These are phyloP conservation scores for Pleurotus sapidus DNA, from an alignment of 768 basidiomycete species.

Conservation along the genomic window DNA sequence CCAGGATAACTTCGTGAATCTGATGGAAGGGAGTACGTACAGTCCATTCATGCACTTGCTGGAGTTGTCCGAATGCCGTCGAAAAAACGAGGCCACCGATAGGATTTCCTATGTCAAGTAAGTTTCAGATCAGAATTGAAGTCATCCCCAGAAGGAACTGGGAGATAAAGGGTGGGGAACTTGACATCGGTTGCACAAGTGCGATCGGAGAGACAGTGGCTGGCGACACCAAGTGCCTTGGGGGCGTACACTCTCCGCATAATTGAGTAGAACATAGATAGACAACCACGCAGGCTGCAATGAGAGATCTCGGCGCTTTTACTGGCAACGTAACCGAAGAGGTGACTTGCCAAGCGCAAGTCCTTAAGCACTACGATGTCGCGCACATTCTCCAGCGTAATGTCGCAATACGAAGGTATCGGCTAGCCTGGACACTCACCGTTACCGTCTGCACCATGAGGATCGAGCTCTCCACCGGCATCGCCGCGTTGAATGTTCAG, in stretches of 20 bases:
- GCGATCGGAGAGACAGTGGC: no score
- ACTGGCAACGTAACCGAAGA: no score
- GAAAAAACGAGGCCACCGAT: constrained; percentile 75
- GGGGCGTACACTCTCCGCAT: no score
- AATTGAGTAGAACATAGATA: no score
- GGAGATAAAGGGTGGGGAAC: neutral
- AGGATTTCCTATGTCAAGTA: constrained; percentile 40
- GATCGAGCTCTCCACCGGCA: constrained; percentile 55
- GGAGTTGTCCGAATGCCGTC: constrained; percentile 53
- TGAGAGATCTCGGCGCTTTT: no score
- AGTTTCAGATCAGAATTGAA: neutral
- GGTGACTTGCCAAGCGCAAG: no score
- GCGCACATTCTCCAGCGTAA: no score
- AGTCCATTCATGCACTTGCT: constrained; percentile 75
- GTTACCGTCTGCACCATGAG: constrained; percentile 61
- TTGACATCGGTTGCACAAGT: neutral
- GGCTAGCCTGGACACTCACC: constrained; percentile 23
- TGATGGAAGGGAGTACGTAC: constrained; percentile 27
- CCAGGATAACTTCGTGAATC: neutral
- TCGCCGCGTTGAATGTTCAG: constrained; percentile 65
- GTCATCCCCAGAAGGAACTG: neutral
- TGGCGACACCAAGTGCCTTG: no score
- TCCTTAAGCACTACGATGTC: no score
- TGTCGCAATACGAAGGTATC: no score
- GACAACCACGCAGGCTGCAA: no score